phyloP scores from a whole-genome alignment of 371 early-diverging fungal genomes.

The Batrachochytrium dendrobatidis region DNA sequence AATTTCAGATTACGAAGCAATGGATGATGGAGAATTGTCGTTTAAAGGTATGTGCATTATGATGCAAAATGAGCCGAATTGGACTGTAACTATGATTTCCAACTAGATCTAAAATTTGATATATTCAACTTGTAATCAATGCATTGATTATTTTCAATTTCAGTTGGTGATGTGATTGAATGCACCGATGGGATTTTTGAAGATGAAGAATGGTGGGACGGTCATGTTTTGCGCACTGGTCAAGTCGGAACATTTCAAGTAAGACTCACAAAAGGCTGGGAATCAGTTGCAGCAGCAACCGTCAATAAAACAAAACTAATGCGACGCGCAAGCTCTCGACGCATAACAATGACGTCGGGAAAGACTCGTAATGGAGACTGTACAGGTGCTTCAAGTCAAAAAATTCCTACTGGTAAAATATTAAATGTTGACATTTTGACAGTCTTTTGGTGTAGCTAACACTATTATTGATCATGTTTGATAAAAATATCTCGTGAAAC shows the following conservation, averaged over 20 bases:
- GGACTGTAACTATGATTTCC: too few relatives aligned
- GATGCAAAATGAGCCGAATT: not conserved
- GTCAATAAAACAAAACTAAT: not conserved
- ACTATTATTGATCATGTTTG: too few relatives aligned
- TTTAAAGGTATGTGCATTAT: slow-evolving; percentile 15
- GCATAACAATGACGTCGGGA: not conserved
- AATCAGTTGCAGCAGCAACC: slow-evolving; percentile 11
- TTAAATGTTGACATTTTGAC: too few relatives aligned
- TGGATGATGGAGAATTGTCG: slow-evolving; percentile 26
- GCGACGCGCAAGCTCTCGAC: not conserved
- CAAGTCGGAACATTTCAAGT: slow-evolving; percentile 29
- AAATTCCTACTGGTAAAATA: too few relatives aligned
- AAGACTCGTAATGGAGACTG: too few relatives aligned
- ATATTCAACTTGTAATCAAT: not conserved
- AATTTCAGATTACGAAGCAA: slow-evolving; percentile 24
- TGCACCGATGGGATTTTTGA: slow-evolving; percentile 16
- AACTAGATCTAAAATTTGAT: not conserved
- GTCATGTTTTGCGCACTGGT: slow-evolving; percentile 22
- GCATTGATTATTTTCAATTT: not conserved
- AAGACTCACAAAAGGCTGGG: slow-evolving; percentile 34
- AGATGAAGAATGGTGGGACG: slow-evolving; percentile 38
- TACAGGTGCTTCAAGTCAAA: too few relatives aligned
- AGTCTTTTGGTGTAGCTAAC: too few relatives aligned
- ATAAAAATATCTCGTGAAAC: too few relatives aligned
- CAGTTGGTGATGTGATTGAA: slow-evolving; percentile 34